Percentiles rank a stretch among this genome's conserved stretches.
Evolutionary conservation across 2,329 filamentous ascomycete genomes (phyloP).

Genomic region (Thielaviopsis euricoi): DNA sequence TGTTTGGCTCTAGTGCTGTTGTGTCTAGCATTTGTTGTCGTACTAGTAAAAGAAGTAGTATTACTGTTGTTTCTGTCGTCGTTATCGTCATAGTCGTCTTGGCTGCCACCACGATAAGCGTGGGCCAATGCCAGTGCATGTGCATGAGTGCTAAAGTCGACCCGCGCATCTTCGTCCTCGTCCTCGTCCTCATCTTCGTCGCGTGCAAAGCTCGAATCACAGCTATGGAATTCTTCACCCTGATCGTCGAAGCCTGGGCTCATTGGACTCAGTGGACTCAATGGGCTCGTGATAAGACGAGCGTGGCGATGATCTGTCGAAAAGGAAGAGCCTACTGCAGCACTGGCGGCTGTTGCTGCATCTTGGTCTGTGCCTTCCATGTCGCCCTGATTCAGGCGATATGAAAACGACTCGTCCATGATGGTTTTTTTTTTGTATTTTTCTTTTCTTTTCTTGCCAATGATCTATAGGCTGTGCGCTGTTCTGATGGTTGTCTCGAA

Average conservation of each 20-base stretch:
- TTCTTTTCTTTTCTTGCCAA: background rate
- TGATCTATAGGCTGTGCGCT: no score
- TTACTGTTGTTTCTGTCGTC: background rate
- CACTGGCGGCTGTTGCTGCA: background rate
- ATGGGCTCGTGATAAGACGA: background rate
- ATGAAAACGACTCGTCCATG: background rate
- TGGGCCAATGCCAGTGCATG: slow-evolving; percentile 4
- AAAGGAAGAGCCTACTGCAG: background rate
- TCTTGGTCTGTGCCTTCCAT: background rate
- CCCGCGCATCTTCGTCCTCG: background rate
- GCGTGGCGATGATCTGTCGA: background rate
- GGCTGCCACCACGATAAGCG: background rate
- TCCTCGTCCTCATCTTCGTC: background rate
- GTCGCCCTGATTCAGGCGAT: background rate
- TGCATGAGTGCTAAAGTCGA: background rate
- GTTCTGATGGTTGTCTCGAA: background rate
- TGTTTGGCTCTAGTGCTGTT: background rate
- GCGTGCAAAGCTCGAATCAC: background rate
- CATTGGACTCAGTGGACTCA: background rate
- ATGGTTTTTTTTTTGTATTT: no score
- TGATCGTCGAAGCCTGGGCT: background rate
- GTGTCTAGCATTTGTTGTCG: no score
- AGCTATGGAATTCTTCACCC: background rate
- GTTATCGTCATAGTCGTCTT: background rate
- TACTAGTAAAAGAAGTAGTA: no score